Percentiles rank a stretch among this genome's conserved stretches.
Conservation (phyloP, 2,329 filamentous ascomycete species). For the Talaromyces sp. region DNA sequence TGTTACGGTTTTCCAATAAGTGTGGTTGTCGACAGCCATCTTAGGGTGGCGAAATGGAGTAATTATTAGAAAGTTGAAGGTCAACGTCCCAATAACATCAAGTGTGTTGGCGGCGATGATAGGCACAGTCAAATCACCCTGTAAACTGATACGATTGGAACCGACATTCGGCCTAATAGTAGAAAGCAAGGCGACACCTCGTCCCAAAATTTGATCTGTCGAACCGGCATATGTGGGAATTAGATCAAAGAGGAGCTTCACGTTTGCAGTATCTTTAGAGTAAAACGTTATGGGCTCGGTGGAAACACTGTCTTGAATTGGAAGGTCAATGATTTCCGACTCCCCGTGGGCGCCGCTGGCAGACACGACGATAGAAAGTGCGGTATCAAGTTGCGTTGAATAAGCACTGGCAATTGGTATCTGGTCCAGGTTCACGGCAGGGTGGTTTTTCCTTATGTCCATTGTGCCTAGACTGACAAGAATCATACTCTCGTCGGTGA, state of each 20-base stretch:
- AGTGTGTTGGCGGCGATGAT: constrained; percentile 76
- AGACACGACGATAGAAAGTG: constrained; percentile 83
- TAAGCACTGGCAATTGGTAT: constrained; percentile 86
- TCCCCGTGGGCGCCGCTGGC: constrained; percentile 81
- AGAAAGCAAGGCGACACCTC: constrained; percentile 81
- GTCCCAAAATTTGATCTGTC: constrained; percentile 75
- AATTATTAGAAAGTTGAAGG: constrained; percentile 94
- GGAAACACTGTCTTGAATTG: constrained; percentile 86
- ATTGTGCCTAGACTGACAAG: constrained; percentile 90
- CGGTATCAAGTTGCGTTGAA: constrained; percentile 88
- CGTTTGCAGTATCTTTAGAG: constrained; percentile 67
- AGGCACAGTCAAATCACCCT: constrained; percentile 87
- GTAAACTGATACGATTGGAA: constrained; percentile 79
- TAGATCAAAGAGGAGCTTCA: constrained; percentile 89
- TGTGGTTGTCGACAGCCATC: constrained; percentile 78
- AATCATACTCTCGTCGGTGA: constrained; percentile 82
- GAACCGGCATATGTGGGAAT: constrained; percentile 87
- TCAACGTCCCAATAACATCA: constrained; percentile 88
- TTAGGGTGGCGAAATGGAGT: constrained; percentile 92
- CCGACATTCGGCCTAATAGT: constrained; percentile 79
- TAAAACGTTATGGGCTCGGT: constrained; percentile 92
- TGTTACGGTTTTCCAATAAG: constrained; percentile 91
- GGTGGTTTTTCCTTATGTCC: constrained; percentile 77
- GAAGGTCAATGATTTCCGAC: constrained; percentile 81
- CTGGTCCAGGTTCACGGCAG: constrained; percentile 78